Evolutionary conservation across 148 eudicot genomes (phyloP).

Genomic region (Vaccinium myrtillus): DNA sequence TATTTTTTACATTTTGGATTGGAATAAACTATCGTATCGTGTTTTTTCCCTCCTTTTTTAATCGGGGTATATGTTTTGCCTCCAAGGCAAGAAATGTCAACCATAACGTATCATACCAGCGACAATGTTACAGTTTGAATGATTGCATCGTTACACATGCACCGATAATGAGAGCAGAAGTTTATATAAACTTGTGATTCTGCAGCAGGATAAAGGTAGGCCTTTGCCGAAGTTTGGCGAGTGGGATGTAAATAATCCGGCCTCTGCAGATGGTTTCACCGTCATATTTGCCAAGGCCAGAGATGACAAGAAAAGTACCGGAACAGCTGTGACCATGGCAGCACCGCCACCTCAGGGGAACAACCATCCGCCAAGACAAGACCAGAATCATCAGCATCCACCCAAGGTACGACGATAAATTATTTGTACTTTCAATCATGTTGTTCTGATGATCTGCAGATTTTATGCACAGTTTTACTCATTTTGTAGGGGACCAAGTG

Average conservation of each 20-base stretch:
- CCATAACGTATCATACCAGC: not conserved
- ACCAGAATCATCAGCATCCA: conserved; percentile 4
- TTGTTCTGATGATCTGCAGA: not conserved
- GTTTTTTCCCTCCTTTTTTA: not conserved
- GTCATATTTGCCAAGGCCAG: conserved; percentile 70
- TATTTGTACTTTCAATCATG: too few species aligned
- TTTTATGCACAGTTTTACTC: not conserved
- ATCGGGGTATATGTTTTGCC: not conserved
- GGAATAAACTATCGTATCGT: not conserved
- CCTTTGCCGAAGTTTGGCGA: conserved; percentile 58
- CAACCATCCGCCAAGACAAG: conserved; percentile 21
- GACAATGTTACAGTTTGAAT: not conserved
- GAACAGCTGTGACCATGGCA: conserved; percentile 20
- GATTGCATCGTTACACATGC: not conserved
- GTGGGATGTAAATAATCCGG: conserved; percentile 56
- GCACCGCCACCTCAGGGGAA: conserved; percentile 17
- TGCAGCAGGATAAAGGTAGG: conserved; percentile 39
- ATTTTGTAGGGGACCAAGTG: conserved; percentile 46
- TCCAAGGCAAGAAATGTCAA: not conserved
- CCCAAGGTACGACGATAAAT: conserved; percentile 1
- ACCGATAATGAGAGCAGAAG: not conserved
- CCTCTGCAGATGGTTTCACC: conserved; percentile 55
- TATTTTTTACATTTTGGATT: not conserved
- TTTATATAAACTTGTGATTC: not conserved
- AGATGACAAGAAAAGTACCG: conserved; percentile 69